These are phyloP conservation scores for Candolleomyces aberdarensis DNA, from an alignment of 768 basidiomycete species.

Conservation along the genomic window DNA sequence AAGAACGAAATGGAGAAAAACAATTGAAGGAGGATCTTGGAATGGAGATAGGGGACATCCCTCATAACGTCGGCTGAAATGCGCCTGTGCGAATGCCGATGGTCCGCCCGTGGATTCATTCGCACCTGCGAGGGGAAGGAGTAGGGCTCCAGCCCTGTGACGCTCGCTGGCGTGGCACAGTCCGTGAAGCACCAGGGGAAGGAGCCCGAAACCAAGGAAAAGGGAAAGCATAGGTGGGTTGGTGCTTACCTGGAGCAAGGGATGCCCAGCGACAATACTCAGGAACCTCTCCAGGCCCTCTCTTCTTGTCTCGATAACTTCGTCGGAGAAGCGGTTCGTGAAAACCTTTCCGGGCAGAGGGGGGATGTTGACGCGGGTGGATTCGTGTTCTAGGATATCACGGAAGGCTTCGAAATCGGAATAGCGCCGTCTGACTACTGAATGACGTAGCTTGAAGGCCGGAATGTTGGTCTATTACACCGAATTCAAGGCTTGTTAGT, in stretches of 20 bases:
- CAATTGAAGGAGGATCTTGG: no score
- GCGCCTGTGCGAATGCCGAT: no score
- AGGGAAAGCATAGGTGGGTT: neutral
- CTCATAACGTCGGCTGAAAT: no score
- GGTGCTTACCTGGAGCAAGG: conserved; percentile 81
- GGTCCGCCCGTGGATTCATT: no score
- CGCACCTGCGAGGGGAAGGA: no score
- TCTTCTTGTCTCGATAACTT: conserved; percentile 88
- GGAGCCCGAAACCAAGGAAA: neutral
- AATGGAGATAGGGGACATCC: no score
- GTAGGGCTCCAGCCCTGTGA: no score
- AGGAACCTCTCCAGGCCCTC: conserved; percentile 95
- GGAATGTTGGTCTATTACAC: conserved; percentile 88
- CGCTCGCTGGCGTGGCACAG: neutral
- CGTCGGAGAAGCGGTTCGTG: conserved; percentile 96
- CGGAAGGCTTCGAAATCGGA: conserved; percentile 96
- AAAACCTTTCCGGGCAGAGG: conserved; percentile 97
- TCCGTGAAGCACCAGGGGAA: neutral
- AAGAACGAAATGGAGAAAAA: neutral
- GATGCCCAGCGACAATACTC: conserved; percentile 96
- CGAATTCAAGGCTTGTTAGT: neutral
- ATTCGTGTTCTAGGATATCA: conserved; percentile 96
- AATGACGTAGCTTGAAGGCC: conserved; percentile 96
- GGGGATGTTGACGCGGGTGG: conserved; percentile 96
- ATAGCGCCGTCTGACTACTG: conserved; percentile 83